Conservation (phyloP, 495 filamentous ascomycete genomes). For the Entonaema liquescens region DNA sequence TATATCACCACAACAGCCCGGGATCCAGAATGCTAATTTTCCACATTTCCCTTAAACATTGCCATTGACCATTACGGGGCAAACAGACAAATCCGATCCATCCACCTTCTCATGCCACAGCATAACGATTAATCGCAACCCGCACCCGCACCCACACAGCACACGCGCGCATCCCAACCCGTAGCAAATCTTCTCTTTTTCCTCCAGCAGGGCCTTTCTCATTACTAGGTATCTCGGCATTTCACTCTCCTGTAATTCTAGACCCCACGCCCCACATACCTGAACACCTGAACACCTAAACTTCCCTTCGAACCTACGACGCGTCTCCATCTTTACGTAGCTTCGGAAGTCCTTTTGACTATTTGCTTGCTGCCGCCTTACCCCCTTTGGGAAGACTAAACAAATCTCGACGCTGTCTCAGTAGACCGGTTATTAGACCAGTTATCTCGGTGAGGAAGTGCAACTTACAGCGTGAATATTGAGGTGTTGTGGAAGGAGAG, state of each 20-base stretch:
- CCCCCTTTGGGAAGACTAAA: slow-evolving; percentile 8
- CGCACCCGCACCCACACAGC: slow-evolving; percentile 10
- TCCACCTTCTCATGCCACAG: slow-evolving; percentile 37
- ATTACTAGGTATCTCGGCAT: slow-evolving; percentile 28
- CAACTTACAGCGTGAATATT: slow-evolving; percentile 18
- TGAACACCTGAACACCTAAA: not conserved
- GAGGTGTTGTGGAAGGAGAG: slow-evolving; percentile 24
- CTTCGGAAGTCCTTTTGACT: slow-evolving; percentile 8
- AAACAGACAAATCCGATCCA: slow-evolving; percentile 43
- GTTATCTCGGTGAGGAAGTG: slow-evolving; percentile 27
- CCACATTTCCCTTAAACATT: slow-evolving; percentile 47
- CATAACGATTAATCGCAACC: slow-evolving; percentile 27
- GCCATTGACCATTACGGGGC: slow-evolving; percentile 44
- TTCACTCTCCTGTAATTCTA: slow-evolving; percentile 45
- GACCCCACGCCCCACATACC: slow-evolving; percentile 39
- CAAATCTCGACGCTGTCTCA: slow-evolving; percentile 20
- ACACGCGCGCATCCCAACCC: slow-evolving; percentile 12
- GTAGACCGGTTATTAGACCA: slow-evolving; percentile 46
- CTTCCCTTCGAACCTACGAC: slow-evolving; percentile 34
- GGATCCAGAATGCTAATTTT: slow-evolving; percentile 44
- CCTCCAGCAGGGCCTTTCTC: not conserved
- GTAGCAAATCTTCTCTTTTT: not conserved
- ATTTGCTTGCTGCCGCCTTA: slow-evolving; percentile 6
- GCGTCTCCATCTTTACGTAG: slow-evolving; percentile 38
- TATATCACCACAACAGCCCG: slow-evolving; percentile 41